These are phyloP conservation scores for Sonneratia caseolaris DNA, from an alignment of 345 rosid species.

Conservation along the genomic window DNA sequence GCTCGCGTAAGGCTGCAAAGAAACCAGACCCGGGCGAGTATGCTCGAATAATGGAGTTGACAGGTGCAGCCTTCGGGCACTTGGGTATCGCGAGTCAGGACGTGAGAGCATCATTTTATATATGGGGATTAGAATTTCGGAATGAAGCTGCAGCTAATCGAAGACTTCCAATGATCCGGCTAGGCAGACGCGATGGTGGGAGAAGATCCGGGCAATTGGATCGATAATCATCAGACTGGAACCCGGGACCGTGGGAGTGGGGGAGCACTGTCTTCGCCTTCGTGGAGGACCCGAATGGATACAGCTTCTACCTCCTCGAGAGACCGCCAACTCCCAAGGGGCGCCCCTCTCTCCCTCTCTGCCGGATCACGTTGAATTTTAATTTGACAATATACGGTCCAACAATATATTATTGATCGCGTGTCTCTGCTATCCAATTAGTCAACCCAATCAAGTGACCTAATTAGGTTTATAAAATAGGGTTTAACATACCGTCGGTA, in stretches of 20 bases:
- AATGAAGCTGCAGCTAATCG: background rate
- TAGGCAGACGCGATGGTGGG: slow-evolving; percentile 26
- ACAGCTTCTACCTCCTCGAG: slow-evolving; percentile 32
- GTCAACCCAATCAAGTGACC: too few relatives aligned
- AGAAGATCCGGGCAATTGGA: slow-evolving; percentile 23
- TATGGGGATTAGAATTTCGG: background rate
- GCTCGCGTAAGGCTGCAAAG: too few relatives aligned
- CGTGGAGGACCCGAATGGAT: slow-evolving; percentile 41
- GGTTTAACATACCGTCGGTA: too few relatives aligned
- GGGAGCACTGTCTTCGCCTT: slow-evolving; percentile 29
- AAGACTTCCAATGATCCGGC: background rate
- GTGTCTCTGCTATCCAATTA: too few relatives aligned
- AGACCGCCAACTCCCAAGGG: slow-evolving; percentile 31
- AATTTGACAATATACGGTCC: too few relatives aligned
- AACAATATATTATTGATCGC: too few relatives aligned
- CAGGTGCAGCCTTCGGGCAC: slow-evolving; percentile 33
- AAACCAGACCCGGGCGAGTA: too few relatives aligned
- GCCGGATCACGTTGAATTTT: too few relatives aligned
- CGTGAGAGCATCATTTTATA: slow-evolving; percentile 11
- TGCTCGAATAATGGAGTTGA: slow-evolving; percentile 23
- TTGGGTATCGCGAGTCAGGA: slow-evolving; percentile 33
- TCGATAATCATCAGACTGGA: slow-evolving; percentile 27
- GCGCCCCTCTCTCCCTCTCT: too few relatives aligned
- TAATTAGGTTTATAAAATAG: too few relatives aligned
- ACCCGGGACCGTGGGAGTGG: slow-evolving; percentile 32